Evolutionary conservation across 2,329 filamentous ascomycete species (phyloP).

Genomic region (Penicillium palitans): DNA sequence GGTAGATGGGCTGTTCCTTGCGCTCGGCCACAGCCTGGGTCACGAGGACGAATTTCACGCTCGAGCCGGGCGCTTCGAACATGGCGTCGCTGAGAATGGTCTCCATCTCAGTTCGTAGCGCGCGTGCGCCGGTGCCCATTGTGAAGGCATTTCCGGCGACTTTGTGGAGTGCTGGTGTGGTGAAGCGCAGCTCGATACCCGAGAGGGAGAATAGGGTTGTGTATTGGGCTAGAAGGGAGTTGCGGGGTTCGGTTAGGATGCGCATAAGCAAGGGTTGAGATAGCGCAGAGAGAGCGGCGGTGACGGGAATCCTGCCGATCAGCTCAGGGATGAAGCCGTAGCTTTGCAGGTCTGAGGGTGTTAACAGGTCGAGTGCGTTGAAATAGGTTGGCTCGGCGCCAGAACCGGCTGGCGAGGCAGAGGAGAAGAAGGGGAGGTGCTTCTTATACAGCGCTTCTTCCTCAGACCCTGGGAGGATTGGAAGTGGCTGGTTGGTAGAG

Average conservation of each 20-base stretch:
- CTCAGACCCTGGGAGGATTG: slow-evolving; percentile 63
- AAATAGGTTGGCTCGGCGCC: slow-evolving; percentile 50
- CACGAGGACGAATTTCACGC: slow-evolving; percentile 70
- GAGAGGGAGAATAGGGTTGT: slow-evolving; percentile 82
- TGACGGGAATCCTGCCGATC: slow-evolving; percentile 92
- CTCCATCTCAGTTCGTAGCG: slow-evolving; percentile 78
- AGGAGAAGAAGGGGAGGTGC: slow-evolving; percentile 60
- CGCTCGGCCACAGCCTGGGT: slow-evolving; percentile 68
- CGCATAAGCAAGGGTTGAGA: slow-evolving; percentile 69
- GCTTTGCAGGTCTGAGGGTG: slow-evolving; percentile 72
- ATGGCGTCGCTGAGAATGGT: slow-evolving; percentile 75
- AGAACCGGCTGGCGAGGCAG: slow-evolving; percentile 49
- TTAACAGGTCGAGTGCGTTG: slow-evolving; percentile 69
- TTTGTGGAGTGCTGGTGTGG: slow-evolving; percentile 73
- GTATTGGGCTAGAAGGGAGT: slow-evolving; percentile 85
- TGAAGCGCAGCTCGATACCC: slow-evolving; percentile 75
- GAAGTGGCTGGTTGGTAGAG: slow-evolving; percentile 44
- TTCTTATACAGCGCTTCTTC: slow-evolving; percentile 61
- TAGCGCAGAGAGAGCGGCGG: slow-evolving; percentile 79
- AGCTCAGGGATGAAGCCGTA: slow-evolving; percentile 94
- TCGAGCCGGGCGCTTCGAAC: slow-evolving; percentile 70
- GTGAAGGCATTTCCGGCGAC: slow-evolving; percentile 70
- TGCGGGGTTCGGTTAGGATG: slow-evolving; percentile 88
- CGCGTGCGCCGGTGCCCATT: slow-evolving; percentile 77
- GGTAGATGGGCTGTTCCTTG: slow-evolving; percentile 56